Evolutionary conservation across 164 flowering plant species (phyloP), one percentile per base, ranked within the genome.

Genomic region (Magnolia sinica): DNA sequence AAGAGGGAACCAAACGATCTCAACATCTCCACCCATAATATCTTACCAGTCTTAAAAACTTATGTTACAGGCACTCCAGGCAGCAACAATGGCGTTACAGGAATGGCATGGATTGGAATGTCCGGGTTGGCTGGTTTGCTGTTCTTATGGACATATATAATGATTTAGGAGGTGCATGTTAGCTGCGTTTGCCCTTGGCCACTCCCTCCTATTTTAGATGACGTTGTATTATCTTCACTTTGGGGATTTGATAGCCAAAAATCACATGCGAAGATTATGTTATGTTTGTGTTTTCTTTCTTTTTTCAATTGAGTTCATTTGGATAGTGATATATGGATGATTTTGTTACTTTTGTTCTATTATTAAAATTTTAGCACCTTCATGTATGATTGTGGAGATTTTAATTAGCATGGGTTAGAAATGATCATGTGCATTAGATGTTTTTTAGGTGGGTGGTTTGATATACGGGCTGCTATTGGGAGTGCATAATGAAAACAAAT

Each of bases 41-140:
- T 37, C 45, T 37, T 3, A 37, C 45, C 7, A 1, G 45, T 37
- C 45, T 37, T 5, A 37, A 37, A 37, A 37, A 37, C 45, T 37
- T 5, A 37, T 37, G 45, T 37, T 37, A 37, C 45, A 37, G 45
- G 45, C 45, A 37, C 45, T 37, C 45, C 45, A 37, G 72, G 72
- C 16, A 83, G 76, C 58, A 70, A 5, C 10, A 74, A 31, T 76
- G 82, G 79, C 7, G 72, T 75, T 0, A 72, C 73, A 71, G 83
- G 31, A 73, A 71, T 76, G 23, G 79, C 75, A n/a, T 68, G 78
- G 81, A 55, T 74, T 20, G 88, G 86, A 50, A 2, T 78, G 10
- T 78, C 82, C 0, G 73, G 74, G 24, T 55, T 50, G 64, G 4
- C 49, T 16, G 63, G 79, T 72, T 64, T 88, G 51, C 70, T 87